Conservation (phyloP, 164 flowering plant genomes). For the Echeveria elegans region DNA sequence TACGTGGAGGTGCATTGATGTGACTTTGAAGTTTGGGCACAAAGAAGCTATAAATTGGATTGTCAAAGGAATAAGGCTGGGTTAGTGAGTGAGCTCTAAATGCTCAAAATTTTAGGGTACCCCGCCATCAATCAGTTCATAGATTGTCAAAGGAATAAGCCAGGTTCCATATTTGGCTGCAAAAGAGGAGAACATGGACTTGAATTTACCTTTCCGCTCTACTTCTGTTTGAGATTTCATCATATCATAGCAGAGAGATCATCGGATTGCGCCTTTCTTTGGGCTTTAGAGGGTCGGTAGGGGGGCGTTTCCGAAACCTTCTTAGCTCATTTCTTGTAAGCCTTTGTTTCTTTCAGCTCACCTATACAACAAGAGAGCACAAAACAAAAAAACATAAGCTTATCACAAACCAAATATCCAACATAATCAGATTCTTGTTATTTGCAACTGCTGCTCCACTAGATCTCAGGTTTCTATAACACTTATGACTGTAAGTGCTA, state of each 20-base stretch:
- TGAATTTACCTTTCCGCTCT: conserved; percentile 62
- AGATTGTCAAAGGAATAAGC: no score
- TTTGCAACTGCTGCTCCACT: background rate
- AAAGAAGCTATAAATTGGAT: no score
- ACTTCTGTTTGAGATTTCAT: conserved; percentile 61
- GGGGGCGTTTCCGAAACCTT: conserved; percentile 64
- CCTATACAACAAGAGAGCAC: conserved; percentile 20
- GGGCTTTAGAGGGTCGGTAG: conserved; percentile 54
- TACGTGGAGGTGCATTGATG: no score
- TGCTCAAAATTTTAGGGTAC: no score
- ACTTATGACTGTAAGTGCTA: background rate
- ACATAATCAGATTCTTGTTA: no score
- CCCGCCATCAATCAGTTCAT: no score
- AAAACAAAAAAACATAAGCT: background rate
- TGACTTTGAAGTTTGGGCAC: no score
- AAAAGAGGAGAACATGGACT: conserved; percentile 72
- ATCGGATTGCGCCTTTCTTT: conserved; percentile 36
- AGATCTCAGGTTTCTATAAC: background rate
- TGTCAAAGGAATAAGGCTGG: no score
- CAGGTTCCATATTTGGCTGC: conserved; percentile 53
- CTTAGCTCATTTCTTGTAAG: conserved; percentile 67
- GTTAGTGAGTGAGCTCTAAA: no score
- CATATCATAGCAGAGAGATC: conserved; percentile 64
- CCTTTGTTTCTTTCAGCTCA: conserved; percentile 61
- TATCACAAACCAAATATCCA: background rate